phyloP scores from a whole-genome alignment of 495 filamentous ascomycete genomes.

The Elasticomyces elasticus region DNA sequence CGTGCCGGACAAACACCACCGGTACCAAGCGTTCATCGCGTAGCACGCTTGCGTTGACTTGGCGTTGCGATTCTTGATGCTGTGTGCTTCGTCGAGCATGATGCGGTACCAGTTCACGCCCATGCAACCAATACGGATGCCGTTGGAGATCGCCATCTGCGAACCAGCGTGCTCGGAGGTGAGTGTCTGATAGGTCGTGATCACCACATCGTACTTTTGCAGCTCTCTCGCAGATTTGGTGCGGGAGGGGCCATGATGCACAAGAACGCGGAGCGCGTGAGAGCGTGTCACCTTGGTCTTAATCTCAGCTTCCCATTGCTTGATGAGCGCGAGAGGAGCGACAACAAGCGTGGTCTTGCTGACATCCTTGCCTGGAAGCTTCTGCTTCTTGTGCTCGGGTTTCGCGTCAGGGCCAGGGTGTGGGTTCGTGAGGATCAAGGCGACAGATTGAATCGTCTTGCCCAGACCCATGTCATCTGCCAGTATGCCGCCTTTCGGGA shows the following conservation, averaged over 20 bases:
- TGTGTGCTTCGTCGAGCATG: conserved; percentile 93
- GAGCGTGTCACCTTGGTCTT: conserved; percentile 58
- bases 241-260: conserved; percentile 82
- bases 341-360: conserved; percentile 81
- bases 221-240: conserved; percentile 67
- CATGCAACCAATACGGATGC: conserved; percentile 71
- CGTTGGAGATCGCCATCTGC: conserved; percentile 38
- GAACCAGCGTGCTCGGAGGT: conserved; percentile 75
- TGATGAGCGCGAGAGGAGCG: conserved; percentile 89
- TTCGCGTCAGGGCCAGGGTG: conserved; percentile 58
- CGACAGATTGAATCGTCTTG: conserved; percentile 74
- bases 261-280: conserved; percentile 63
- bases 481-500: conserved; percentile 77
- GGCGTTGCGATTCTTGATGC: conserved; percentile 94
- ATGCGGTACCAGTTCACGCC: conserved; percentile 89
- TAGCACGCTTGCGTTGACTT: conserved; percentile 85
- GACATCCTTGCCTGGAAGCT: conserved; percentile 30
- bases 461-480: conserved; percentile 83
- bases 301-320: conserved; percentile 94
- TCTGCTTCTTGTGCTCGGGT: conserved; percentile 29
- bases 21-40: conserved; percentile 67
- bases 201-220: conserved; percentile 83
- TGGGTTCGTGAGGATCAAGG: conserved; percentile 70
- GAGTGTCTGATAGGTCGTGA: conserved; percentile 91
- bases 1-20: conserved; percentile 94